A percentile compares a stretch with the other conserved stretches of the same genome.
Evolutionary conservation across 2,329 filamentous ascomycete genomes (phyloP).

Genomic region (Ilyonectria robusta): DNA sequence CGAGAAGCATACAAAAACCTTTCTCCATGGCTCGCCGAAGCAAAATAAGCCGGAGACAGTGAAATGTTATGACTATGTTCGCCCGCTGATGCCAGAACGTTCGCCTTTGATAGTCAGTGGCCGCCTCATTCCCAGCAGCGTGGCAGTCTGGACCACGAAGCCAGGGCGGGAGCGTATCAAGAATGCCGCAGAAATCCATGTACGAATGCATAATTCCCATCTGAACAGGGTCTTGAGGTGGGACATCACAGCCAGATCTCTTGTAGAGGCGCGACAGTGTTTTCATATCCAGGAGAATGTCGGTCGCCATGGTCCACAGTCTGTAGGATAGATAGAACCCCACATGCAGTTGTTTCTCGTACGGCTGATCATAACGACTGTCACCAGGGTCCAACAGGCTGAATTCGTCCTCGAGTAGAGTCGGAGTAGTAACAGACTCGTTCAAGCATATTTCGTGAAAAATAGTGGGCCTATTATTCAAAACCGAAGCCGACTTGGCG

Average conservation of each 20-base stretch:
- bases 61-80: constrained; percentile 28
- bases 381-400: neutral
- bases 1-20: constrained; percentile 20
- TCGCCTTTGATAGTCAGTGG: constrained; percentile 11
- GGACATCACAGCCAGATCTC: neutral
- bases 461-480: constrained; percentile 21
- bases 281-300: constrained; percentile 25
- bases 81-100: constrained; percentile 29
- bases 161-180: constrained; percentile 25
- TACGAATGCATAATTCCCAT: constrained; percentile 26
- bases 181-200: constrained; percentile 26
- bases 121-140: neutral
- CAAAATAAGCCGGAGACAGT: constrained; percentile 27
- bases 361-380: neutral
- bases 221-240: constrained; percentile 7
- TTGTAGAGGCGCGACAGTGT: constrained; percentile 7
- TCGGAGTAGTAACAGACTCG: neutral
- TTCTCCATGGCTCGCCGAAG: constrained; percentile 14
- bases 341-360: constrained; percentile 22
- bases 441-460: constrained; percentile 27
- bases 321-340: constrained; percentile 20
- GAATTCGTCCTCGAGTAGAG: neutral
- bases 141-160: constrained; percentile 23
- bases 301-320: constrained; percentile 23
- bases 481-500: constrained; percentile 31